Percentiles rank a stretch among this genome's conserved stretches.
phyloP scores from a whole-genome alignment of 2,329 filamentous ascomycete species.

The Stachybotrys chlorohalonatus region DNA sequence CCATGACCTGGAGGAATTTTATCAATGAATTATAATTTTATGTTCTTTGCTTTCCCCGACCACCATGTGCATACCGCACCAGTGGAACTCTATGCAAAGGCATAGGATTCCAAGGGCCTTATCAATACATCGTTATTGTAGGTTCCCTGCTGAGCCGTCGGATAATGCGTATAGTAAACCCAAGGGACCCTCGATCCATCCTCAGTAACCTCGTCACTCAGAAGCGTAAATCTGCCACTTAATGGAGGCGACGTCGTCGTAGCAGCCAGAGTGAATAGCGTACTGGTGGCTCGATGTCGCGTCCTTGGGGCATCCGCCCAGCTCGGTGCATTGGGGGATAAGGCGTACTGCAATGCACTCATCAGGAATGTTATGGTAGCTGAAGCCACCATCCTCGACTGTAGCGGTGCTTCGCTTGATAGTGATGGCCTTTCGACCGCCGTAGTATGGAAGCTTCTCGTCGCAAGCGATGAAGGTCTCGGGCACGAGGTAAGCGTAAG shows the following conservation, averaged over 20 bases:
- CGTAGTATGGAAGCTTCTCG: constrained; percentile 31
- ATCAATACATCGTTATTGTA: too few relatives aligned
- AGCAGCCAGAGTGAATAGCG: background rate
- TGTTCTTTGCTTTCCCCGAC: too few relatives aligned
- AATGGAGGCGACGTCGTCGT: background rate
- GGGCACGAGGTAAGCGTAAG: constrained; percentile 20
- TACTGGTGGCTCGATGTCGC: background rate
- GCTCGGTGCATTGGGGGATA: background rate
- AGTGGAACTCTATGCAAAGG: too few relatives aligned
- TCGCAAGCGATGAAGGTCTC: constrained; percentile 33
- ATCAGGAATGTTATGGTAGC: constrained; percentile 11
- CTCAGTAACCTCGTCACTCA: background rate
- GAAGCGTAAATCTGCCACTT: background rate
- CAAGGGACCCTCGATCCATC: background rate
- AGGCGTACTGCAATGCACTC: background rate
- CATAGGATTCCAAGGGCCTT: too few relatives aligned
- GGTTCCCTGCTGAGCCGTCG: too few relatives aligned
- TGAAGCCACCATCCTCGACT: constrained; percentile 16
- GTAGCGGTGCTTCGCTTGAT: constrained; percentile 26
- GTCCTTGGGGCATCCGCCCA: background rate
- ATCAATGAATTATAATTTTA: too few relatives aligned
- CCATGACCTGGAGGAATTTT: too few relatives aligned
- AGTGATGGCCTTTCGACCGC: constrained; percentile 22
- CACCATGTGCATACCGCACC: too few relatives aligned
- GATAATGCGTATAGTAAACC: too few relatives aligned